These are phyloP conservation scores for Pogostemon cablin DNA, from an alignment of 257 asterid species.

Conservation along the genomic window DNA sequence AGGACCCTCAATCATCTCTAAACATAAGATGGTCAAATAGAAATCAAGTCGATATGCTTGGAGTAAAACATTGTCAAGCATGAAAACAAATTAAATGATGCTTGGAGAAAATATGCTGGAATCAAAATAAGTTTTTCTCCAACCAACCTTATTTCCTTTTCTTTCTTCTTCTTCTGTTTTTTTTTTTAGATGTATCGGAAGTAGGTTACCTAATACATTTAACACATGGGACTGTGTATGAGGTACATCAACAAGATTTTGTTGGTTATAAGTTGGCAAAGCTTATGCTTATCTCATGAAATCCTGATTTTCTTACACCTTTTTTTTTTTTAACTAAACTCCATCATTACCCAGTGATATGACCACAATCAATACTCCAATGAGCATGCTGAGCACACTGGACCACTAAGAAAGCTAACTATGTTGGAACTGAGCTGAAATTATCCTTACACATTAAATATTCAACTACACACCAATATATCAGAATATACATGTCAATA, in stretches of 20 bases:
- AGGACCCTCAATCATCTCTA: conserved; percentile 85
- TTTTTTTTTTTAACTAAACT: not conserved
- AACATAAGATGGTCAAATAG: conserved; percentile 9
- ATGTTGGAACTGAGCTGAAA: conserved; percentile 1
- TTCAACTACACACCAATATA: conserved; percentile 8
- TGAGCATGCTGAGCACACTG: conserved; percentile 18
- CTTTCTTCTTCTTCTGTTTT: not conserved
- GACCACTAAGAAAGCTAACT: not conserved
- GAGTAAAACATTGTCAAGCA: conserved; percentile 1
- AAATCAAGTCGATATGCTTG: conserved; percentile 24
- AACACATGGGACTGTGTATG: not conserved
- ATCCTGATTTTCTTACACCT: not conserved
- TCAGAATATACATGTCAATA: conserved; percentile 4
- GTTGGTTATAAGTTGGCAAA: not conserved
- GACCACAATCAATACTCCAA: not conserved
- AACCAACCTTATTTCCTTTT: not conserved
- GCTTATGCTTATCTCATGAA: not conserved
- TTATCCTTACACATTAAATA: not conserved
- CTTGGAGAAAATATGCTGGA: not conserved
- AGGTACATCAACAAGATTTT: not conserved
- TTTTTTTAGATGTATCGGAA: not conserved
- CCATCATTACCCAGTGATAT: not conserved
- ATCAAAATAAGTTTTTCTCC: conserved; percentile 5
- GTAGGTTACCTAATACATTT: not conserved
- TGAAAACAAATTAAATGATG: conserved; percentile 7